Evolutionary conservation across 2,329 filamentous ascomycete species (phyloP), one percentile per base, ranked within the genome.

Genomic region (Nannizziopsis barbatae): DNA sequence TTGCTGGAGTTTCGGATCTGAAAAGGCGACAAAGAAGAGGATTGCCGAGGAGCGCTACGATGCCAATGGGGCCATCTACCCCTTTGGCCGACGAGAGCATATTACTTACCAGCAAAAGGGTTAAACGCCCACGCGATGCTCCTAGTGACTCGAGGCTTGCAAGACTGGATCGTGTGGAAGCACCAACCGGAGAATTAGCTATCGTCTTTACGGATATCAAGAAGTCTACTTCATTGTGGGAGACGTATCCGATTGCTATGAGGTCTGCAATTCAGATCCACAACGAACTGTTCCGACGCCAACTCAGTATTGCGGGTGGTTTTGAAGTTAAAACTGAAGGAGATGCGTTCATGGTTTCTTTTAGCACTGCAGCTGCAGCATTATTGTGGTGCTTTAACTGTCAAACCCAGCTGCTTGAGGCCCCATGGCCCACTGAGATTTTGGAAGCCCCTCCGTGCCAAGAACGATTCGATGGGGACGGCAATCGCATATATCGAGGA

Each of bases 261-360:
- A 80, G 90, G 58, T 90, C 89, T 11, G 89, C 89, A 14, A 98
- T 98, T 68, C 93, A 90, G 66, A 82, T 95, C 57, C 92, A 98
- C 74, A 98, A 98, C 65, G 88, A 95, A 59, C 80, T 95, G 40
- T 94, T 98, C 83, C 84, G 92, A 56, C 79, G 92, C 49, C 90
- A 96, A 63, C 72, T 98, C 57, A 82, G 92, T 44, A 83, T 89
- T 54, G 93, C 95, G 58, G 92, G 92, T 61, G 92, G 92, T 1
- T 98, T 95, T 62, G 92, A 98, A 69, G 92, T 98, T 66, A 98
- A 98, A 75, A 98, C 92, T 14, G 92, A 98, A 86, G 92, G 92
- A 57, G 92, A 98, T 68, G 92, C 92, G 7, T 98, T 98, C 61
- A 96, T 98, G 89, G 92, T 98, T 30, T 94, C 90, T 8, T 98